Conservation (phyloP, 2,329 filamentous ascomycete species). For the Karstenula rhodostoma region DNA sequence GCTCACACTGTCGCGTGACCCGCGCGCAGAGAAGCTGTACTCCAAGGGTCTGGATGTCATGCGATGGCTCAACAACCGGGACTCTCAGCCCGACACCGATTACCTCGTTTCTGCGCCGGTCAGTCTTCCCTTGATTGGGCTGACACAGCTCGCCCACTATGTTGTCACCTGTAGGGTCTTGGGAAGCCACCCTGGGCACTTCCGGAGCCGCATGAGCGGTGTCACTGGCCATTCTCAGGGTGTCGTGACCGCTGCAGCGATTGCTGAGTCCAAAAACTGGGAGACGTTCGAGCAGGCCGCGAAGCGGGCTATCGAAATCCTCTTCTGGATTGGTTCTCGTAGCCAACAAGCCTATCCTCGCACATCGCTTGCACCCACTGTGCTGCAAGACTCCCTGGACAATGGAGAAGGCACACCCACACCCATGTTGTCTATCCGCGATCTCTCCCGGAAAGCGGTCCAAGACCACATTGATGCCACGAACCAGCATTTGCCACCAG, state of each 20-base stretch:
- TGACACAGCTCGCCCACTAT: slow-evolving; percentile 96
- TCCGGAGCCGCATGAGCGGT: slow-evolving; percentile 84
- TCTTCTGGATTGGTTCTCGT: slow-evolving; percentile 98
- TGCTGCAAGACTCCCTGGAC: slow-evolving; percentile 91
- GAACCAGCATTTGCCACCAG: slow-evolving; percentile 92
- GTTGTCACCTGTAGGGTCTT: slow-evolving; percentile 91
- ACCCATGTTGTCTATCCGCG: slow-evolving; percentile 97
- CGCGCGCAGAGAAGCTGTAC: slow-evolving; percentile 92
- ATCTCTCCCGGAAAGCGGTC: slow-evolving; percentile 85
- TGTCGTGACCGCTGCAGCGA: slow-evolving; percentile 90
- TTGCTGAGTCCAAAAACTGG: slow-evolving; percentile 91
- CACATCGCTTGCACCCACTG: slow-evolving; percentile 89
- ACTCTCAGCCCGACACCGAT: slow-evolving; percentile 90
- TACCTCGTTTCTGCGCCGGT: slow-evolving; percentile 67
- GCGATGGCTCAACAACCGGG: slow-evolving; percentile 88
- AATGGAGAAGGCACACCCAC: slow-evolving; percentile 95
- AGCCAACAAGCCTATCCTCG: slow-evolving; percentile 97
- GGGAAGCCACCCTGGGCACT: slow-evolving; percentile 85
- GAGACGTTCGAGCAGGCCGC: slow-evolving; percentile 86
- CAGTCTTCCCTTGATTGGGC: slow-evolving; percentile 93
- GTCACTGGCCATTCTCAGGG: slow-evolving; percentile 97
- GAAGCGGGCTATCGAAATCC: slow-evolving; percentile 82
- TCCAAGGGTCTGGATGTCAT: slow-evolving; percentile 96
- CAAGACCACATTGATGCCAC: slow-evolving; percentile 97
- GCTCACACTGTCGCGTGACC: slow-evolving; percentile 82